phyloP scores from a whole-genome alignment of 2,329 filamentous ascomycete species.

The Rhexocercosporidium sp. region DNA sequence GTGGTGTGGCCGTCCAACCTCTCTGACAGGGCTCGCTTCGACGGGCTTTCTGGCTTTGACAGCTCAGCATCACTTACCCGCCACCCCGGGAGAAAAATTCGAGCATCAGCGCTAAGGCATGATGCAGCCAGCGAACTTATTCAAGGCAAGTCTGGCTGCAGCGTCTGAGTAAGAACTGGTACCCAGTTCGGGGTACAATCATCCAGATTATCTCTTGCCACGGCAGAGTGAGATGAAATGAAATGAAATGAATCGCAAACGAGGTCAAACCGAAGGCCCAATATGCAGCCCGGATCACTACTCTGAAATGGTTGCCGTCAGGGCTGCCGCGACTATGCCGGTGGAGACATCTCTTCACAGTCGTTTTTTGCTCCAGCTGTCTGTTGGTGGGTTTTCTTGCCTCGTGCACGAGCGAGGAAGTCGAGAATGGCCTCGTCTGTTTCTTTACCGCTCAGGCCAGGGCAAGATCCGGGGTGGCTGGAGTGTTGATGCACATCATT shows the following conservation, averaged over 20 bases:
- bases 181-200: neutral
- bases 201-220: neutral
- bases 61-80: conserved; percentile 1
- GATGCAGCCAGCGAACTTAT: conserved; percentile 15
- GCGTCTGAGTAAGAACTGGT: conserved; percentile 20
- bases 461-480: conserved; percentile 12
- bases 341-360: neutral
- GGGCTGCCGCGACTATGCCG: neutral
- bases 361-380: neutral
- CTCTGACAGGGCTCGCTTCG: conserved; percentile 20
- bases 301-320: conserved; percentile 1
- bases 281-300: conserved; percentile 8
- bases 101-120: conserved; percentile 23
- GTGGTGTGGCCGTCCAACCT: conserved; percentile 1
- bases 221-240: neutral
- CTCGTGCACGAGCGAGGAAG: neutral
- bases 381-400: neutral
- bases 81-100: neutral
- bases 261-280: conserved; percentile 3
- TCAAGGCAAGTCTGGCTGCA: conserved; percentile 4
- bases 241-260: conserved; percentile 1
- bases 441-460: conserved; percentile 21
- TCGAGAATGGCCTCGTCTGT: neutral
- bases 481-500: conserved; percentile 28
- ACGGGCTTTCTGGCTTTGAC: neutral